phyloP scores from a whole-genome alignment of 2,329 filamentous ascomycete genomes.

The Penicillium fuscoglaucum region DNA sequence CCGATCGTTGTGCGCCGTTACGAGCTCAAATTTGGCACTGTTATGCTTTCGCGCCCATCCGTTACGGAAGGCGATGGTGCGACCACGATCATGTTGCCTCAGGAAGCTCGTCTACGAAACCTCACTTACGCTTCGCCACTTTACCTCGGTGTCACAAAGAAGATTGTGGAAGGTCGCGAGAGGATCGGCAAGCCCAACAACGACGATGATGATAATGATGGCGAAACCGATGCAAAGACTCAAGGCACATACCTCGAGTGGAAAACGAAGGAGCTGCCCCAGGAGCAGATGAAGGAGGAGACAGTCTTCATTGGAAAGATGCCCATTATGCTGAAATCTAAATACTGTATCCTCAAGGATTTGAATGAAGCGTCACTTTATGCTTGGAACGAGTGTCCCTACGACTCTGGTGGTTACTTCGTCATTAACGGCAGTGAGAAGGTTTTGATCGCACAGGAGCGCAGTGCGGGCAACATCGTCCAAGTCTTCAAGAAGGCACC shows the following conservation, averaged over 20 bases:
- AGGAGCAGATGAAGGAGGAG: slow-evolving; percentile 62
- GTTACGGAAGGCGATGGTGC: slow-evolving; percentile 92
- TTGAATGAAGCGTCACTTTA: slow-evolving; percentile 85
- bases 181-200: slow-evolving; percentile 66
- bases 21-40: slow-evolving; percentile 89
- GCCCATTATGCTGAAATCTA: slow-evolving; percentile 97
- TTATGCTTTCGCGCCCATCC: slow-evolving; percentile 84
- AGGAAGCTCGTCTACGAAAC: slow-evolving; percentile 94
- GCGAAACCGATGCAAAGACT: slow-evolving; percentile 51
- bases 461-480: slow-evolving; percentile 96
- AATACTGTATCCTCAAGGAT: slow-evolving; percentile 85
- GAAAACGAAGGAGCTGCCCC: slow-evolving; percentile 46
- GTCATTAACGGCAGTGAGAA: slow-evolving; percentile 99
- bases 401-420: slow-evolving; percentile 97
- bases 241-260: slow-evolving; percentile 48
- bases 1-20: slow-evolving; percentile 86
- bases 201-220: slow-evolving; percentile 54
- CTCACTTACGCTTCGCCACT: slow-evolving; percentile 92
- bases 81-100: slow-evolving; percentile 80
- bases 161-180: slow-evolving; percentile 81
- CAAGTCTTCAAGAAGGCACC: slow-evolving; percentile 98
- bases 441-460: slow-evolving; percentile 95
- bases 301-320: slow-evolving; percentile 92
- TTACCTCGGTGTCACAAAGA: slow-evolving; percentile 84
- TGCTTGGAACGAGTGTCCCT: slow-evolving; percentile 92